Evolutionary conservation across 306 rosid genomes (phyloP).

Genomic region (Medicago lupulina): DNA sequence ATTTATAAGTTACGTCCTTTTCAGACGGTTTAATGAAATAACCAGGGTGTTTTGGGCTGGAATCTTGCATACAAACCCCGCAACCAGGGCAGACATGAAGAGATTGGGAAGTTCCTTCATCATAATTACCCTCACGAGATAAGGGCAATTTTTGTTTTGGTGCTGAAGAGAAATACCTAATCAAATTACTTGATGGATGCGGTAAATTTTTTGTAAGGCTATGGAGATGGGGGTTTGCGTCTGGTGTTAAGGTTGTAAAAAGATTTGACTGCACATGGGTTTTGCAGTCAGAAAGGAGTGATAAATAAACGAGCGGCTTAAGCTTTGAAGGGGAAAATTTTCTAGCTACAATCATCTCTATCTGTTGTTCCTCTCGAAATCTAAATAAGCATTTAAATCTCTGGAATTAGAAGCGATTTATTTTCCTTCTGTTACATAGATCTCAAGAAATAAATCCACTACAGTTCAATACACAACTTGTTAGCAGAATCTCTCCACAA

Average conservation of each 20-base stretch:
- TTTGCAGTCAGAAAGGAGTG: conserved; percentile 38
- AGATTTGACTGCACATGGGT: conserved; percentile 15
- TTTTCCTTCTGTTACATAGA: conserved; percentile 5
- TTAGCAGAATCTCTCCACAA: not conserved
- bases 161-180: conserved; percentile 43
- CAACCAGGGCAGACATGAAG: conserved; percentile 80
- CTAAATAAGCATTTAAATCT: conserved; percentile 7
- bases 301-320: conserved; percentile 38
- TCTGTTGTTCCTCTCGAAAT: not conserved
- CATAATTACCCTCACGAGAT: conserved; percentile 84
- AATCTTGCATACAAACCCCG: conserved; percentile 85
- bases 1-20: conserved; percentile 62
- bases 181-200: conserved; percentile 33
- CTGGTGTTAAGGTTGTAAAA: conserved; percentile 15
- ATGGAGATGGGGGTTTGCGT: conserved; percentile 33
- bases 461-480: not conserved
- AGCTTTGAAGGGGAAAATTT: conserved; percentile 48
- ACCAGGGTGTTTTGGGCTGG: conserved; percentile 76
- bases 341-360: conserved; percentile 51
- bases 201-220: conserved; percentile 3
- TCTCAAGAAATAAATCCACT: conserved; percentile 16
- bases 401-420: not conserved
- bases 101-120: conserved; percentile 55
- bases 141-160: conserved; percentile 46
- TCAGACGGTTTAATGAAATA: conserved; percentile 78